Evolutionary conservation across 176 grass and related monocot species (phyloP).

Genomic region (Aechmea fasciata): DNA sequence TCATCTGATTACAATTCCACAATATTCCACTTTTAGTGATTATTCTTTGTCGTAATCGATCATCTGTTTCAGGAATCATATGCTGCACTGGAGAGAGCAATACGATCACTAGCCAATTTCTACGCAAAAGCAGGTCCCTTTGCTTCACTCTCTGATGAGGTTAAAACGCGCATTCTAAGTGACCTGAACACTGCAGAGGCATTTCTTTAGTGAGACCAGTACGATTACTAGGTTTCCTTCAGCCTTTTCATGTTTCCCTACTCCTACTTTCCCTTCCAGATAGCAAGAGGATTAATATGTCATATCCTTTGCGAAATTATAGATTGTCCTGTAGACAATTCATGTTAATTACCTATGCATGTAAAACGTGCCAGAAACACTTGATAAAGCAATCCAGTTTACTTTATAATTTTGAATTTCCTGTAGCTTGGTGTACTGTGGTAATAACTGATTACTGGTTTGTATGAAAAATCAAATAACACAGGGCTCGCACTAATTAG

Average conservation of each 20-base stretch:
- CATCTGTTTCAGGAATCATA: constrained; percentile 55
- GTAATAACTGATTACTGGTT: too few species aligned
- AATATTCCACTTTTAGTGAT: not conserved
- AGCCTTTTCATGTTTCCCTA: not conserved
- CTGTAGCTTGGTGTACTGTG: too few species aligned
- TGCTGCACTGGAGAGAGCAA: constrained; percentile 64
- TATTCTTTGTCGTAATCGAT: not conserved
- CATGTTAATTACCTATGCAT: too few species aligned
- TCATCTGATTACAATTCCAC: not conserved
- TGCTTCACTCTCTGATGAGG: constrained; percentile 45
- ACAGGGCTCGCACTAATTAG: too few species aligned
- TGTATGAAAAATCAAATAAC: too few species aligned
- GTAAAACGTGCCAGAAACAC: too few species aligned
- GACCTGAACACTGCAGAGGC: constrained; percentile 65
- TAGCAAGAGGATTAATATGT: not conserved
- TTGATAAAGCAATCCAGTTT: too few species aligned
- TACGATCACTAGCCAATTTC: constrained; percentile 68
- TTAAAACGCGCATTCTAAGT: constrained; percentile 52
- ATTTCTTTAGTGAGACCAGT: constrained; percentile 32
- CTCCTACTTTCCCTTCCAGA: not conserved
- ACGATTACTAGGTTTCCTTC: not conserved
- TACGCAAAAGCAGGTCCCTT: constrained; percentile 80
- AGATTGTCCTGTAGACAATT: too few species aligned
- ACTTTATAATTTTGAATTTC: too few species aligned
- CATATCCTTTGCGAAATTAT: not conserved